These are phyloP conservation scores for Cystobasidiaceae sp. DNA, from an alignment of 1,284 basidiomycete genomes.

Conservation along the genomic window DNA sequence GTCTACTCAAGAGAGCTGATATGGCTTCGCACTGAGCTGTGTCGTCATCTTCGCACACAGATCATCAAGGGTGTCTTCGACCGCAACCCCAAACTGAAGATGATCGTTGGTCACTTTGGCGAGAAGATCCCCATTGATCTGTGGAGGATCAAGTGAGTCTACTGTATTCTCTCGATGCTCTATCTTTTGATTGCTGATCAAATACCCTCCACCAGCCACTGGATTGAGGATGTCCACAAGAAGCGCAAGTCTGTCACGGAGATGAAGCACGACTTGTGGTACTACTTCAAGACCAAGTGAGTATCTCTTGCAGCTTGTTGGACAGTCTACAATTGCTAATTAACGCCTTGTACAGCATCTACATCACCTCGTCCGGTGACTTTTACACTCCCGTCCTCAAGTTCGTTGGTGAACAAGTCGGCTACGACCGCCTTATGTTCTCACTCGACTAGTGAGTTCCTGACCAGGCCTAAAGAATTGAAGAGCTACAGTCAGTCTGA, in stretches of 20 bases:
- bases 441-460: conserved; percentile 43
- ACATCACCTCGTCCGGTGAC: conserved; percentile 43
- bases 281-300: conserved; percentile 28
- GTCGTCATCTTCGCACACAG: not conserved
- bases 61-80: conserved; percentile 47
- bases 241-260: conserved; percentile 38
- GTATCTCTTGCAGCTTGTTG: not conserved
- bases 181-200: too few species aligned
- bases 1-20: not conserved
- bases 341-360: conserved; percentile 38
- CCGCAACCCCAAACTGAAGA: conserved; percentile 47
- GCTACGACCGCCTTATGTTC: conserved; percentile 46
- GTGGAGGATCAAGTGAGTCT: conserved; percentile 42
- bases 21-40: not conserved
- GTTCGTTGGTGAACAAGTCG: conserved; percentile 40
- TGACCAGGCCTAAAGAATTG: too few species aligned
- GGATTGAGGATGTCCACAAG: conserved; percentile 45
- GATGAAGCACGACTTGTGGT: conserved; percentile 34
- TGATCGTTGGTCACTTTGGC: conserved; percentile 47
- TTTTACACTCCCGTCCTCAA: conserved; percentile 41
- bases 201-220: too few species aligned
- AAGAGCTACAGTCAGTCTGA: not conserved
- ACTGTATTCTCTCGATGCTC: not conserved
- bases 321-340: conserved; percentile 28
- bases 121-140: conserved; percentile 46